phyloP scores from a whole-genome alignment of 345 rosid species.

The Excoecaria agallocha region DNA sequence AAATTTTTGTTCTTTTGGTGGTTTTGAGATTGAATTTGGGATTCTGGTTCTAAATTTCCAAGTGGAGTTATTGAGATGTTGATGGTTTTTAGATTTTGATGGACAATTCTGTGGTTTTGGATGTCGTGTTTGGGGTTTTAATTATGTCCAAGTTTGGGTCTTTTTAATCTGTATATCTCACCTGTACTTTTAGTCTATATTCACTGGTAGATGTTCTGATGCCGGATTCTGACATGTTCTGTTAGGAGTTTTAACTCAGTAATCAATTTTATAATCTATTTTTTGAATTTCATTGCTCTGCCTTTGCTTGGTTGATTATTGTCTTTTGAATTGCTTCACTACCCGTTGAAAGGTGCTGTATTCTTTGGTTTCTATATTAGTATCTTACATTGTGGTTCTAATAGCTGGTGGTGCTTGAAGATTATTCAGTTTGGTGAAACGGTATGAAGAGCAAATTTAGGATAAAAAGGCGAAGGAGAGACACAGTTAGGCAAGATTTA shows the following conservation, averaged over 20 bases:
- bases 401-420: slow-evolving; percentile 35
- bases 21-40: slow-evolving; percentile 7
- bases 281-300: too few species aligned
- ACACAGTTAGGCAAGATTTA: slow-evolving; percentile 28
- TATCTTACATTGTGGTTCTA: slow-evolving; percentile 19
- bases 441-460: slow-evolving; percentile 49
- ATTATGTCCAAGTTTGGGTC: too few species aligned
- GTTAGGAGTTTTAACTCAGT: too few species aligned
- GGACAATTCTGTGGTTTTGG: neutral
- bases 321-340: too few species aligned
- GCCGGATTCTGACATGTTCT: too few species aligned
- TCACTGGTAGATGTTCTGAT: too few species aligned
- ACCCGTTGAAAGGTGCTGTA: too few species aligned
- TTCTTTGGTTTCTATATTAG: neutral
- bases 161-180: too few species aligned
- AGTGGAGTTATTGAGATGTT: slow-evolving; percentile 23
- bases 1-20: neutral
- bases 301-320: too few species aligned
- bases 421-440: slow-evolving; percentile 27
- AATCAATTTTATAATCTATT: too few species aligned
- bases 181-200: too few species aligned
- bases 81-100: slow-evolving; percentile 20
- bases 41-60: slow-evolving; percentile 8
- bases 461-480: slow-evolving; percentile 29
- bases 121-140: too few species aligned